phyloP scores from a whole-genome alignment of 2,329 filamentous ascomycete species.

The Venturia carpophila region DNA sequence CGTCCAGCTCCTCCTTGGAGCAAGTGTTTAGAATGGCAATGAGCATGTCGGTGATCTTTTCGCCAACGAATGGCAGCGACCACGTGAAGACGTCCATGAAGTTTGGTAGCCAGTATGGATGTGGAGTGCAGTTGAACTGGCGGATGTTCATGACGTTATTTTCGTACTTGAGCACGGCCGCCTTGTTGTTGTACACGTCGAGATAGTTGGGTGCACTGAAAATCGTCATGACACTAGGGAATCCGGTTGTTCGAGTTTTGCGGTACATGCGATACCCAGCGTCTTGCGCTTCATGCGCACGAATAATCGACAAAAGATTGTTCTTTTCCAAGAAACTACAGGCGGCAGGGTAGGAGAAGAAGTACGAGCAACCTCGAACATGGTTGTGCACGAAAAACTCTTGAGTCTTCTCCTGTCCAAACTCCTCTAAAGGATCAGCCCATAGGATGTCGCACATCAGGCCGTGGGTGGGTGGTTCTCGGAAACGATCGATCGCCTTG shows the following conservation, averaged over 20 bases:
- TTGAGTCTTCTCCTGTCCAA: conserved; percentile 95
- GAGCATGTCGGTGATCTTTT: conserved; percentile 98
- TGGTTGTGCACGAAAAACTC: conserved; percentile 98
- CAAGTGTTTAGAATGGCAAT: conserved; percentile 97
- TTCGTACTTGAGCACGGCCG: conserved; percentile 96
- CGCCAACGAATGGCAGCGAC: conserved; percentile 96
- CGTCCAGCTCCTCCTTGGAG: conserved; percentile 94
- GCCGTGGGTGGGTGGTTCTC: conserved; percentile 92
- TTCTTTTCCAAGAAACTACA: conserved; percentile 99
- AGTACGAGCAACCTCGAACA: conserved; percentile 96
- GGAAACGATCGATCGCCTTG: conserved; percentile 90
- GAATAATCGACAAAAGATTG: conserved; percentile 92
- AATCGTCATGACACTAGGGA: conserved; percentile 99
- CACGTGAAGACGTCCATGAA: conserved; percentile 99
- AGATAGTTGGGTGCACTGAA: conserved; percentile 99
- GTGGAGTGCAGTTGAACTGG: conserved; percentile 98
- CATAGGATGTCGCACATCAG: conserved; percentile 99
- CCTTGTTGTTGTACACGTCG: conserved; percentile 99
- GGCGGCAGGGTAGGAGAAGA: conserved; percentile 96
- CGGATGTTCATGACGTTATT: conserved; percentile 99
- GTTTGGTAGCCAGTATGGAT: conserved; percentile 98
- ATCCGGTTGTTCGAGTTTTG: conserved; percentile 95
- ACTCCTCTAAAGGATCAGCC: conserved; percentile 96
- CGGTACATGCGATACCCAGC: conserved; percentile 98
- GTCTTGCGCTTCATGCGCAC: conserved; percentile 96